phyloP scores from a whole-genome alignment of 2,329 filamentous ascomycete genomes.

The Aspergillus puulaauensis region DNA sequence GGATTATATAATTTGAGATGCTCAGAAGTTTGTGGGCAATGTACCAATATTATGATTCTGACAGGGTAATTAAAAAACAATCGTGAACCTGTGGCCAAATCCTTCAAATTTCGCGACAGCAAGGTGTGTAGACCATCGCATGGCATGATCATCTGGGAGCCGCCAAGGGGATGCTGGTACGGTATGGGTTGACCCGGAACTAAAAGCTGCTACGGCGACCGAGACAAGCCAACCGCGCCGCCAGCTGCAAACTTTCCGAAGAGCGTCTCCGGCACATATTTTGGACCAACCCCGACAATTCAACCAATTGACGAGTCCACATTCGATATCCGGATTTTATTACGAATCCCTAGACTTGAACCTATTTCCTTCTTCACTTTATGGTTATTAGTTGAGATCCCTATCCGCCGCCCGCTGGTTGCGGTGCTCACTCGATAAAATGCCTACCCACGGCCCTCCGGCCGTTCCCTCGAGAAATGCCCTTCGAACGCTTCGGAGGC shows the following conservation, averaged over 20 bases:
- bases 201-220: constrained; percentile 10
- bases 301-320: constrained; percentile 6
- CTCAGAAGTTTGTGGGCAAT: background rate
- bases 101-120: too few species aligned
- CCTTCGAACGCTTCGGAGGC: constrained; percentile 39
- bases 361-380: background rate
- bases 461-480: constrained; percentile 46
- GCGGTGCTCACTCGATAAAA: constrained; percentile 26
- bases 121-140: background rate
- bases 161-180: background rate
- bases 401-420: constrained; percentile 21
- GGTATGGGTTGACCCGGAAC: constrained; percentile 14
- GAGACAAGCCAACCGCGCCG: constrained; percentile 13
- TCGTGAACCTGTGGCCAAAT: background rate
- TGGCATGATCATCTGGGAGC: background rate
- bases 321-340: background rate
- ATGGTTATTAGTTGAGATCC: constrained; percentile 18
- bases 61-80: background rate
- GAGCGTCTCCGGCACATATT: constrained; percentile 6
- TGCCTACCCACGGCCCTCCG: constrained; percentile 31
- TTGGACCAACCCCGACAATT: background rate
- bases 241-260: constrained; percentile 19
- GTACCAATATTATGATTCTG: background rate
- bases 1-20: background rate
- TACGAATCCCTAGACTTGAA: background rate